Conservation (phyloP, 1,284 basidiomycete genomes). For the Gomphus sp. region DNA sequence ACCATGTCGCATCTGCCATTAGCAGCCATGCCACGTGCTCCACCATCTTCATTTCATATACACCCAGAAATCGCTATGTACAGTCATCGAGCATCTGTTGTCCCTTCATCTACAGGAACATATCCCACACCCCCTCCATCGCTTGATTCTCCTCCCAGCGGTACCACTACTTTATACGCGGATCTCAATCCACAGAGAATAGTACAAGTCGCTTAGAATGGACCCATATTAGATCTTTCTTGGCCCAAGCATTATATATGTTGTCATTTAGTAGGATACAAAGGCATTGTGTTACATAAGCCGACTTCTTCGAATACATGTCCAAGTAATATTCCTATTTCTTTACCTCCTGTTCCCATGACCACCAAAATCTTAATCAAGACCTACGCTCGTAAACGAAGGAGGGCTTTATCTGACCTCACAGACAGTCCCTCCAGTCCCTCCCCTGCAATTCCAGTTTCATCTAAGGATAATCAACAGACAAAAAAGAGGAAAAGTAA, state of each 20-base stretch:
- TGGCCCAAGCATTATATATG: neutral
- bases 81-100: conserved; percentile 17
- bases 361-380: neutral
- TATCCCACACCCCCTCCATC: conserved; percentile 75
- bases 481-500: neutral
- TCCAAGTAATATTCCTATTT: neutral
- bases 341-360: neutral
- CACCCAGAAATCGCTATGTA: conserved; percentile 24
- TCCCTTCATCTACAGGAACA: conserved; percentile 36
- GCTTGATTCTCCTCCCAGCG: conserved; percentile 51
- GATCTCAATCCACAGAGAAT: conserved; percentile 2
- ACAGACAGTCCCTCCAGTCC: neutral
- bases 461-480: neutral
- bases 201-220: conserved; percentile 5
- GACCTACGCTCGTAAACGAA: conserved; percentile 8
- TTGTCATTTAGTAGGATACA: neutral
- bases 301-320: neutral
- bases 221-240: neutral
- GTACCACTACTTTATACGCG: neutral
- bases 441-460: neutral
- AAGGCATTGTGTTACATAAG: neutral
- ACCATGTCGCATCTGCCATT: conserved; percentile 10
- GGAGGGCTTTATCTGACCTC: neutral
- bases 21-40: conserved; percentile 7
- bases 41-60: conserved; percentile 9